Base-by-base conservation (phyloP, 768 basidiomycete genomes). In the Lactarius vividus region DNA sequence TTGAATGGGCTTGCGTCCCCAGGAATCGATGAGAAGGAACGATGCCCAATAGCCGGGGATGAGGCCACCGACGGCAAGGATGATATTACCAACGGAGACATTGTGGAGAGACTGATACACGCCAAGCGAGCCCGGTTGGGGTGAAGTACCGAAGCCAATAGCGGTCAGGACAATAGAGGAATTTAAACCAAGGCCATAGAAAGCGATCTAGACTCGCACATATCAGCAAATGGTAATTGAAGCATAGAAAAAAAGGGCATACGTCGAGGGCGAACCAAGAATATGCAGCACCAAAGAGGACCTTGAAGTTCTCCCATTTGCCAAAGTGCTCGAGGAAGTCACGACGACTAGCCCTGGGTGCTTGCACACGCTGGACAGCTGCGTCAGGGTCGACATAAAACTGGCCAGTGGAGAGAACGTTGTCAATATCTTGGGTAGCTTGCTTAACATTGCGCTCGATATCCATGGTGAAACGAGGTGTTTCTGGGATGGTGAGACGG, bases 401-500 rank as follows among this genome's bases (percentile, higher is more conserved):
- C 8, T 72, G 77, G 42, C 84, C 83, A 18, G 78, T 79, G 23
- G 79, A 77, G 55, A 94, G 68, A 63, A 92, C 89, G 55, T 82
- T 81, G 64, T 88, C 82, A 68, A 94, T 90, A 71, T 95, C 94
- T 35, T 81, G 77, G 0, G 85, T 63, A 8, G 92, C 94, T 73
- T 89, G 90, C 46, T 83, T 79, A 53, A 96, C 79, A 75, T 95
- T 94, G 58, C 89, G 81, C 76, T 94, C 92, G 66, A 96, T 84
- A 80, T 96, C 94, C 89, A 95, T 94, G 65, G 94, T 96, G 75
- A 83, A 87, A 63, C 94, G 91, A 31, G 94, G 94, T 0, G 93
- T 95, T 75, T 95, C 93, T 3, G 94, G 92, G 72, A 96, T 94
- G 29, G 93, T 94, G 39, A 95, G 83, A 74, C 94, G 91, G 88